These are phyloP conservation scores for Psidium friedrichsthalianum DNA, from an alignment of 345 rosid genomes.

Conservation along the genomic window DNA sequence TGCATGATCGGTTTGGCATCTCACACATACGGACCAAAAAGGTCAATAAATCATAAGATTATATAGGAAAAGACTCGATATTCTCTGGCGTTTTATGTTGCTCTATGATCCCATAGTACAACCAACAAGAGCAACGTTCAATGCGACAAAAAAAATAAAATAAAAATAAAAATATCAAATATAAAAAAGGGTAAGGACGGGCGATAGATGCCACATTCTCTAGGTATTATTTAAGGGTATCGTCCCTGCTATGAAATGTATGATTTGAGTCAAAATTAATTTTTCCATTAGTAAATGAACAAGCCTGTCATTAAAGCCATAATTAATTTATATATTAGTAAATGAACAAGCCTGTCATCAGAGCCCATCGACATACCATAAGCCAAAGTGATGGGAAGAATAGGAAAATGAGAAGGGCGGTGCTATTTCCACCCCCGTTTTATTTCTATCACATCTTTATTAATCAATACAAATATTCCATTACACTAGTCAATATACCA, in stretches of 20 bases:
- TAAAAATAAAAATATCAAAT: too few relatives aligned
- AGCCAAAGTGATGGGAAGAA: neutral
- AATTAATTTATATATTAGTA: too few relatives aligned
- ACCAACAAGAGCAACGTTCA: neutral
- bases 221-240: neutral
- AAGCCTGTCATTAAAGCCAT: neutral
- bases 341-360: neutral
- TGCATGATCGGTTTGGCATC: neutral
- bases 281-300: neutral
- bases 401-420: neutral
- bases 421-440: too few relatives aligned
- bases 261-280: neutral
- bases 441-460: too few relatives aligned
- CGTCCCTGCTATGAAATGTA: neutral
- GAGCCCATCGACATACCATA: neutral
- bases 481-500: too few relatives aligned
- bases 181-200: neutral
- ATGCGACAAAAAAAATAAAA: too few relatives aligned
- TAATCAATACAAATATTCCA: too few relatives aligned
- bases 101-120: neutral
- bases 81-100: neutral
- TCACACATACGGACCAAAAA: neutral
- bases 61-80: too few relatives aligned
- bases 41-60: neutral
- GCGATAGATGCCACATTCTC: rapidly evolving